phyloP scores from a whole-genome alignment of 169 alveolate species.

The Eimeria maxima region DNA sequence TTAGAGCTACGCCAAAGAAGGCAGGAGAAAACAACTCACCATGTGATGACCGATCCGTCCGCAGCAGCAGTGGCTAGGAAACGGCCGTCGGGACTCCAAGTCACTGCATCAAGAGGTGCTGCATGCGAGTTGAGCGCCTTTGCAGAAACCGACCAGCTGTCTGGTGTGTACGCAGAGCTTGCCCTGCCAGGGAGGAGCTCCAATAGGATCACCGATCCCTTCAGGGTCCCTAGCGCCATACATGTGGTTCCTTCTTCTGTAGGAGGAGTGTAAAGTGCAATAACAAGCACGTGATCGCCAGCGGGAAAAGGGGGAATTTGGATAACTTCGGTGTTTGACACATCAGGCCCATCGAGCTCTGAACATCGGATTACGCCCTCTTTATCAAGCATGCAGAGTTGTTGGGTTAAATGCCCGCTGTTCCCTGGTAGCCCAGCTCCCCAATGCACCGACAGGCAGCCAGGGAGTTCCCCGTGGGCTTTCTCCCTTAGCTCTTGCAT shows the following conservation, averaged over 20 bases:
- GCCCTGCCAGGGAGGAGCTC: neutral
- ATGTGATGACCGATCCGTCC: neutral
- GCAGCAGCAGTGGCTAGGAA: slow-evolving; percentile 47
- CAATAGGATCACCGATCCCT: slow-evolving; percentile 12
- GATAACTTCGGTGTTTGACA: neutral
- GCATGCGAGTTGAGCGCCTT: slow-evolving; percentile 11
- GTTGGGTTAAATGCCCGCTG: neutral
- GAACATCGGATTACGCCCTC: neutral
- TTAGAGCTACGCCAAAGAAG: neutral
- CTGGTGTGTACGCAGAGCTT: neutral
- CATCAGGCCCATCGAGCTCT: neutral
- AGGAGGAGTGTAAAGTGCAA: neutral
- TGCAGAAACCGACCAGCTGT: slow-evolving; percentile 32
- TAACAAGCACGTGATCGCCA: neutral
- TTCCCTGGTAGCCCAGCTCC: neutral
- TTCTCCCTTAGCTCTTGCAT: slow-evolving; percentile 39
- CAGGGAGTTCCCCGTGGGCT: neutral
- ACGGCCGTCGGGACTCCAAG: slow-evolving; percentile 3
- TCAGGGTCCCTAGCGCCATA: slow-evolving; percentile 30
- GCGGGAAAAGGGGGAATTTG: neutral
- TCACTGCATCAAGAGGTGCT: slow-evolving; percentile 24
- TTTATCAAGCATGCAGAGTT: neutral
- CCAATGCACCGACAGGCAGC: slow-evolving; percentile 35
- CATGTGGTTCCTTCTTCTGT: neutral
- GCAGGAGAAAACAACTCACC: neutral